Percentiles rank a stretch among this genome's conserved stretches.
These are phyloP conservation scores for Magnolia kwangsiensis DNA, from an alignment of 164 flowering plant genomes.

Conservation along the genomic window DNA sequence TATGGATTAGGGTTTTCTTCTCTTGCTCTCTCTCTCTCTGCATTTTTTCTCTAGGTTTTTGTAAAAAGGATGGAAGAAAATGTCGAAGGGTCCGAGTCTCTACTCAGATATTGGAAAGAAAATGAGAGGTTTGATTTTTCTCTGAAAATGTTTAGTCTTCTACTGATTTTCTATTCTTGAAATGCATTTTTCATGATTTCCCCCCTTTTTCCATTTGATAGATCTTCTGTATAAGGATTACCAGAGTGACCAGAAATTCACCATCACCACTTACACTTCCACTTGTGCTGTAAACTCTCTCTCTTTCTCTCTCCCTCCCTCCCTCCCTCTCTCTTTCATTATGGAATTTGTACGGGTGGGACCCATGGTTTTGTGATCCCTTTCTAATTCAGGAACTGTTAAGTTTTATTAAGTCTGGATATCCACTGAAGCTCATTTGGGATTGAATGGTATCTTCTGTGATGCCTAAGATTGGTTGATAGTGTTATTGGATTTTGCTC, in stretches of 20 bases:
- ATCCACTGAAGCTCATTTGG: background rate
- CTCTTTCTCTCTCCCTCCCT: too few species aligned
- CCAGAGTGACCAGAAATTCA: too few species aligned
- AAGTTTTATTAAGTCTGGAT: too few species aligned
- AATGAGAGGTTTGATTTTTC: conserved; percentile 52
- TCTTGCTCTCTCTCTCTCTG: background rate
- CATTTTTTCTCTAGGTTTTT: background rate
- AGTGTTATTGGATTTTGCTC: background rate
- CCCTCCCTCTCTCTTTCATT: too few species aligned
- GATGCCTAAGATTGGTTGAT: conserved; percentile 4
- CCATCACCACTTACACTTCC: too few species aligned
- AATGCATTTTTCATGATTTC: background rate
- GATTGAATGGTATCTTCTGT: background rate
- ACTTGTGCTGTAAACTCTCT: too few species aligned
- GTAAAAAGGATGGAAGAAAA: conserved; percentile 3
- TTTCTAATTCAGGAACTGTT: too few species aligned
- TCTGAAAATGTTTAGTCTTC: background rate
- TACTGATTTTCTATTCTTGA: background rate
- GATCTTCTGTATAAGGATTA: conserved; percentile 93
- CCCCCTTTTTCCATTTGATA: conserved; percentile 13
- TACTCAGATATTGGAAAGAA: conserved; percentile 84
- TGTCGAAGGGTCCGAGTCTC: conserved; percentile 85
- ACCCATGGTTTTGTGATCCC: too few species aligned
- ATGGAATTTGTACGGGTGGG: too few species aligned
- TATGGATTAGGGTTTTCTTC: conserved; percentile 3